These are phyloP conservation scores for Hericium alpestre DNA, from an alignment of 768 basidiomycete species.

Conservation along the genomic window DNA sequence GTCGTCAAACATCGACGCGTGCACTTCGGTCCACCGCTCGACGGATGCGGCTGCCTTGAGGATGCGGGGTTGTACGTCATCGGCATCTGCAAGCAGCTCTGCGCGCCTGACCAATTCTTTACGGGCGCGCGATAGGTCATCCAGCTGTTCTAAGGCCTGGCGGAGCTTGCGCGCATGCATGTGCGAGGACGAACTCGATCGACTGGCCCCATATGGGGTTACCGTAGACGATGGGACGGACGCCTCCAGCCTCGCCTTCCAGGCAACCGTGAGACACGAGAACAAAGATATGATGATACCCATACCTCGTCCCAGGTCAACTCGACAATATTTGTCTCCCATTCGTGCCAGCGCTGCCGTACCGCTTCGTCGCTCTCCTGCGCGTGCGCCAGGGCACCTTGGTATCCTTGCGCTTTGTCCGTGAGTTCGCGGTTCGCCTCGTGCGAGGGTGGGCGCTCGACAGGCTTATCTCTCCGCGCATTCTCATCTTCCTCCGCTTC, in stretches of 20 bases:
- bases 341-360: constrained; percentile 78
- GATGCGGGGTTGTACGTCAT: constrained; percentile 67
- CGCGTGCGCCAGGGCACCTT: constrained; percentile 62
- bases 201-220: constrained; percentile 1
- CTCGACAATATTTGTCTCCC: constrained; percentile 62
- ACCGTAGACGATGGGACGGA: constrained; percentile 53
- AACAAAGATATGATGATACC: background rate
- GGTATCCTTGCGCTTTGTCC: constrained; percentile 61
- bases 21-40: constrained; percentile 57
- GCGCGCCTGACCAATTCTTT: constrained; percentile 56
- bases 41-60: constrained; percentile 55
- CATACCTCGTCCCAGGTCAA: constrained; percentile 58
- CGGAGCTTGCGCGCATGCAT: constrained; percentile 62
- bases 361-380: constrained; percentile 67
- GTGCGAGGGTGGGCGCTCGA: constrained; percentile 57
- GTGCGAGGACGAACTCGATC: constrained; percentile 28
- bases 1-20: constrained; percentile 83
- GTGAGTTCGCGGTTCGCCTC: constrained; percentile 70
- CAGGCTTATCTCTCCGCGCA: constrained; percentile 37
- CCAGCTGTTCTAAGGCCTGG: constrained; percentile 66
- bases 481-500: constrained; percentile 82
- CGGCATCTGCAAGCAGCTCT: constrained; percentile 45
- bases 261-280: background rate
- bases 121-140: constrained; percentile 55
- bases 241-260: constrained; percentile 53